Base-by-base conservation (phyloP, 768 basidiomycete genomes). In the Naganishia vishniacii region DNA sequence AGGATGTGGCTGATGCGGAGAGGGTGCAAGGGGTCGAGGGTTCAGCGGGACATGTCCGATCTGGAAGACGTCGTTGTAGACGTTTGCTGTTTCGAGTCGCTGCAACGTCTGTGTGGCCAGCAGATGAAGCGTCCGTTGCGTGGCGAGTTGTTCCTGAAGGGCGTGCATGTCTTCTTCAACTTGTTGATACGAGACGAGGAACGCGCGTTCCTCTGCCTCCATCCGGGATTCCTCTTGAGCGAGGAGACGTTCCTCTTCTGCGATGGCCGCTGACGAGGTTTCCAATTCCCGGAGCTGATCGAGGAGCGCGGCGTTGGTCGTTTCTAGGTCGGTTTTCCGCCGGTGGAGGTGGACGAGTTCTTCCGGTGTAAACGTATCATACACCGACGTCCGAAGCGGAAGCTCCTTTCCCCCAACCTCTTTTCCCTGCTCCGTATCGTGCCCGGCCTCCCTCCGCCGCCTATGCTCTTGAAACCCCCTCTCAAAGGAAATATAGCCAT, bases 401-500 rank as follows among this genome's bases (percentile, higher is more conserved):
- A 49, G 66, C 12, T 65, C 47, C 70, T 71, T 71, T 40, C 71
- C 73, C 9, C 68, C 69, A 12, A n/a, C n/a, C n/a, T n/a, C n/a
- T n/a, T 71, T 65, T 13, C 62, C 67, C 53, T 25, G 28, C 11
- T 4, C 15, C 23, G 16, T 9, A 4, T n/a, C 53, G 16, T 70
- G 73, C 60, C 73, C 72, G 44, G 65, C 61, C 37, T 72, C 71
- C 68, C 85, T 85, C 49, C 91, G 88, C 79, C 83, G 86, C 80
- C 83, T 29, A 64, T 16, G 61, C 40, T 59, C 68, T 68, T 31
- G 66, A 65, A 40, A 59, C 67, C 92, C 89, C 74, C 86, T 87
- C 76, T 94, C 91, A 72, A 93, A 97, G 0, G 89, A 88, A 67
- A 91, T 85, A 74, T 94, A 95, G 0, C 90, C 91, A 69, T 95